These are phyloP conservation scores for Saksenaea vasiformis DNA, from an alignment of 371 early-diverging fungal species.

Conservation along the genomic window DNA sequence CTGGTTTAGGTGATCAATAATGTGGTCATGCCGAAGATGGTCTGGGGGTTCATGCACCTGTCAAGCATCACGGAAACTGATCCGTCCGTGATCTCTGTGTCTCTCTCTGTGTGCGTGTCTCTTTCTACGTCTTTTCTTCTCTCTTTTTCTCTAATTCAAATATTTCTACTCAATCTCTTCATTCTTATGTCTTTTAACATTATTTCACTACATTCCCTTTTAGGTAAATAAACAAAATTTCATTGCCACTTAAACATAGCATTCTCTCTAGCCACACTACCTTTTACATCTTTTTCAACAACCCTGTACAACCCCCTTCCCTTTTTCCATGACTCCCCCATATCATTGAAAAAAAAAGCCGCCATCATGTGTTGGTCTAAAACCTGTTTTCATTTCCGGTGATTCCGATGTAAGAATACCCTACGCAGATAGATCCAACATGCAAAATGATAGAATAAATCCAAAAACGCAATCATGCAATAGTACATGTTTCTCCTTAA, in stretches of 20 bases:
- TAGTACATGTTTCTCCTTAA: constrained; percentile 6
- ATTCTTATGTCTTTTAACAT: too few relatives aligned
- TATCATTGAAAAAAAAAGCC: not conserved
- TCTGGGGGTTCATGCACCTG: not conserved
- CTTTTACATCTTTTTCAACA: too few relatives aligned
- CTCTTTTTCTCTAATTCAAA: not conserved
- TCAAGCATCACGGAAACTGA: constrained; percentile 4
- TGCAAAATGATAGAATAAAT: too few relatives aligned
- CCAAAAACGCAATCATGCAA: not conserved
- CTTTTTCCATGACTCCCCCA: not conserved
- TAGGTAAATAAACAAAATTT: too few relatives aligned
- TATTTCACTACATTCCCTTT: too few relatives aligned
- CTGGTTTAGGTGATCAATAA: not conserved
- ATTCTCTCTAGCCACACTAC: not conserved
- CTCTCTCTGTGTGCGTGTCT: not conserved
- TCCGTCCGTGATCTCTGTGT: not conserved
- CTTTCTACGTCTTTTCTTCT: not conserved
- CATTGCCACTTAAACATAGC: too few relatives aligned
- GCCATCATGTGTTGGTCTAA: not conserved
- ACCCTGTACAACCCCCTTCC: too few relatives aligned
- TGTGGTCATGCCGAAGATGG: not conserved
- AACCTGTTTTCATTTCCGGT: constrained; percentile 7
- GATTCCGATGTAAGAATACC: not conserved
- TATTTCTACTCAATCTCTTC: too few relatives aligned
- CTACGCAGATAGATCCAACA: not conserved